phyloP scores from a whole-genome alignment of 805 yeast genomes.

The Ascoidea asiatica region DNA sequence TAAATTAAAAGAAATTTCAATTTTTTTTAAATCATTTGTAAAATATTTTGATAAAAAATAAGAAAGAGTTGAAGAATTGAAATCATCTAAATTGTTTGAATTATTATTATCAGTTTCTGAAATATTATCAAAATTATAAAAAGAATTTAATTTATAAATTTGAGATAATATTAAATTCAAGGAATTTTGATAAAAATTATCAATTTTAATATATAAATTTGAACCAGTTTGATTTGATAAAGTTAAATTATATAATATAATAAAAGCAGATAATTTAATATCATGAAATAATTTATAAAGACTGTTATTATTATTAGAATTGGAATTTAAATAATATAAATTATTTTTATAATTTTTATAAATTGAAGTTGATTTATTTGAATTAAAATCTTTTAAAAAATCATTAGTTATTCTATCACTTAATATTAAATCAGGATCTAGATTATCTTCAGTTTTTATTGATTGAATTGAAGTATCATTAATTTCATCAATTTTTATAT shows the following conservation, averaged over 20 bases:
- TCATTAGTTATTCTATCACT: background rate
- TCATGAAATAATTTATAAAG: constrained; percentile 57
- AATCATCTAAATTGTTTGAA: background rate
- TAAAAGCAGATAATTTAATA: constrained; percentile 34
- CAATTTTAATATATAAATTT: constrained; percentile 35
- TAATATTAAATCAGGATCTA: too few relatives aligned
- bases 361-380: background rate
- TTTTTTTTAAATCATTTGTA: constrained; percentile 38
- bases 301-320: constrained; percentile 24
- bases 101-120: too few relatives aligned
- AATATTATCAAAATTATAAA: too few relatives aligned
- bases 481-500: too few relatives aligned
- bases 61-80: background rate
- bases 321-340: background rate
- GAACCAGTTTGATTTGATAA: constrained; percentile 35
- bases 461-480: too few relatives aligned
- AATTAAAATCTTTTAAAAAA: background rate
- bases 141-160: constrained; percentile 23
- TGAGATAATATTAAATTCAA: constrained; percentile 55
- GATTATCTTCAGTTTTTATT: too few relatives aligned
- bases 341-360: too few relatives aligned
- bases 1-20: constrained; percentile 35
- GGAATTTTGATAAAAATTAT: constrained; percentile 47
- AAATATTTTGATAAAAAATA: background rate
- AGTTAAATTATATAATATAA: constrained; percentile 12